Base-by-base conservation (phyloP, 495 filamentous ascomycete genomes). In the Aspergillus leporis region DNA sequence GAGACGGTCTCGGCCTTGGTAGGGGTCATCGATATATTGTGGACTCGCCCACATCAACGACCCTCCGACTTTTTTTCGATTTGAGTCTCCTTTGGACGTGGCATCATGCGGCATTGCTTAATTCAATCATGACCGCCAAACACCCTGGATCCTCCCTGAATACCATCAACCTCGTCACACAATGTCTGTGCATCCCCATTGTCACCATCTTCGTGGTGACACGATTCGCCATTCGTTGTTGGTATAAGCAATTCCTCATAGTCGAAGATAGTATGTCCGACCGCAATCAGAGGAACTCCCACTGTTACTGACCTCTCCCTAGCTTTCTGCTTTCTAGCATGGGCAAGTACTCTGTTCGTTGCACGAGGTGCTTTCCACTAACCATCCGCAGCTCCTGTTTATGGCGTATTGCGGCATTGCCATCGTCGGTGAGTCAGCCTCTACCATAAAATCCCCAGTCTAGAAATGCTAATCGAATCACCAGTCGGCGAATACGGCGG, bases 141-240 rank as follows among this genome's bases (percentile, higher is more conserved):
- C 56, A 76, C 30, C 71, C 73, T 6, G 56, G 65, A 21, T 74
- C 77, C 72, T 62, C 66, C 12, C 58, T 77, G 18, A 54, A 71
- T 51, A 78, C 76, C 0, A 48, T 78, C 36, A 78, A 76, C 50
- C 58, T 76, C 0, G 70, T 78, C 36, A 77, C 74, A 12, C 76
- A 82, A 62, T 68, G 64, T 32, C 63, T 82, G n/a, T 81, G 75
- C 60, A 71, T 82, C 45, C 70, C 70, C 1, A 68, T 82, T 43
- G 66, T 73, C 19, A 67, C 72, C 14, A 31, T 74, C 1, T 75
- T 79, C 45, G 67, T 81, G 16, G 54, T 51, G 1, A 52, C 77
- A 25, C 74, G 79, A 4, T 68, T 77, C 21, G 70, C 68, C 47
- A 69, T 71, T n/a, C 72, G 75, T 47, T 54, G 61, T 8, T 68